Conservation (phyloP, 768 basidiomycete genomes). For the Sporobolomyces phaffii region DNA sequence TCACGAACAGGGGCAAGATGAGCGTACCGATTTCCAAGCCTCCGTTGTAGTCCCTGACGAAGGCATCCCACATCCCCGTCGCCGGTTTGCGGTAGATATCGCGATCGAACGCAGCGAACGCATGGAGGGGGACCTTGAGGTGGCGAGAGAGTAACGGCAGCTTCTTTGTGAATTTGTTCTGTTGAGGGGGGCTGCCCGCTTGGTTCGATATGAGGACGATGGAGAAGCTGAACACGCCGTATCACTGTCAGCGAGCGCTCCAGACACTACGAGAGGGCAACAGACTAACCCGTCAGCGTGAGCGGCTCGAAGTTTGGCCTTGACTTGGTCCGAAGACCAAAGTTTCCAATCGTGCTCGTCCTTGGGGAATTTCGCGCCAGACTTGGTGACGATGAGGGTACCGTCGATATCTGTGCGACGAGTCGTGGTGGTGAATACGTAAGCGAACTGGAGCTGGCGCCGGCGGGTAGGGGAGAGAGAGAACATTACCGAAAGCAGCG, state of each 20-base stretch:
- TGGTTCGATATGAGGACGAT: conserved; percentile 81
- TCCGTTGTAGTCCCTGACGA: conserved; percentile 47
- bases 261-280: too few relatives aligned
- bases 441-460: too few relatives aligned
- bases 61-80: conserved; percentile 47
- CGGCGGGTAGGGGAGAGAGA: not conserved
- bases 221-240: conserved; percentile 38
- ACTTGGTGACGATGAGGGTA: conserved; percentile 59
- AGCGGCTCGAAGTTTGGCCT: conserved; percentile 58
- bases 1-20: not conserved
- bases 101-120: conserved; percentile 46
- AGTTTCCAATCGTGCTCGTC: conserved; percentile 58
- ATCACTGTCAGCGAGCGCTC: not conserved
- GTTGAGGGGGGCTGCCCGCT: conserved; percentile 69
- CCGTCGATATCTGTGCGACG: conserved; percentile 83
- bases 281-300: conserved; percentile 58
- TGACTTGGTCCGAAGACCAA: conserved; percentile 62
- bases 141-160: conserved; percentile 16
- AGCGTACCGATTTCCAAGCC: conserved; percentile 61
- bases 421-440: conserved; percentile 51
- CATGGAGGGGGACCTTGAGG: conserved; percentile 44
- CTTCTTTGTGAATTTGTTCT: conserved; percentile 42
- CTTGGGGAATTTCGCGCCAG: conserved; percentile 51
- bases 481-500: conserved; percentile 19
- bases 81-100: conserved; percentile 49